Conservation (phyloP, 2,329 filamentous ascomycete genomes). For the Magnaporthiopsis rhizophila region DNA sequence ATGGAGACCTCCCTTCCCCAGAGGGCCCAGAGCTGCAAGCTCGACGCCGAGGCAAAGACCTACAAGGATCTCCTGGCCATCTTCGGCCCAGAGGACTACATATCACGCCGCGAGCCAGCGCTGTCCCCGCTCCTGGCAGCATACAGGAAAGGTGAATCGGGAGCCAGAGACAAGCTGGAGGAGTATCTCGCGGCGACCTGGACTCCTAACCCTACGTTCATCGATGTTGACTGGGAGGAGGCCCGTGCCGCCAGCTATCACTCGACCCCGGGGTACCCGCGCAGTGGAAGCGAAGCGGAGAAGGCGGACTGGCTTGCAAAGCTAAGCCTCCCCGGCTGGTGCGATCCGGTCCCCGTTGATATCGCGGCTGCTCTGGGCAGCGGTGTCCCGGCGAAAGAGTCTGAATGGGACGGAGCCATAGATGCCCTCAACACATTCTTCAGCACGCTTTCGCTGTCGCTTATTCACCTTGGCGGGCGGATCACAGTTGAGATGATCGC, state of each 20-base stretch:
- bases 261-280: not conserved
- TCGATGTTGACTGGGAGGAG: conserved; percentile 15
- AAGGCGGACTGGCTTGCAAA: not conserved
- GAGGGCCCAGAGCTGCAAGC: not conserved
- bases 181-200: conserved; percentile 13
- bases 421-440: conserved; percentile 4
- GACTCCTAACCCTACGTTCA: conserved; percentile 13
- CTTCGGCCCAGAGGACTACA: conserved; percentile 9
- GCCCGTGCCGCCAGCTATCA: not conserved
- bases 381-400: not conserved
- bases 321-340: not conserved
- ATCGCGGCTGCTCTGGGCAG: not conserved
- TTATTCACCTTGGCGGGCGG: conserved; percentile 1
- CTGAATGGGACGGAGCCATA: not conserved
- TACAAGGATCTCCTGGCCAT: conserved; percentile 10
- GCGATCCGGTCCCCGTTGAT: not conserved
- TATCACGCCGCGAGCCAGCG: conserved; percentile 7
- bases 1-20: not conserved
- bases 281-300: not conserved
- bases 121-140: conserved; percentile 11
- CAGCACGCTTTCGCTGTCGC: not conserved
- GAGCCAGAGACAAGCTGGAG: conserved; percentile 8
- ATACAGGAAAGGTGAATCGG: conserved; percentile 4
- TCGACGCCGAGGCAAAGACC: conserved; percentile 7
- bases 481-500: conserved; percentile 18